A percentile compares a stretch with the other conserved stretches of the same genome.
Evolutionary conservation across 179 eudicot species (phyloP).

Genomic region (Spergularia azorica): DNA sequence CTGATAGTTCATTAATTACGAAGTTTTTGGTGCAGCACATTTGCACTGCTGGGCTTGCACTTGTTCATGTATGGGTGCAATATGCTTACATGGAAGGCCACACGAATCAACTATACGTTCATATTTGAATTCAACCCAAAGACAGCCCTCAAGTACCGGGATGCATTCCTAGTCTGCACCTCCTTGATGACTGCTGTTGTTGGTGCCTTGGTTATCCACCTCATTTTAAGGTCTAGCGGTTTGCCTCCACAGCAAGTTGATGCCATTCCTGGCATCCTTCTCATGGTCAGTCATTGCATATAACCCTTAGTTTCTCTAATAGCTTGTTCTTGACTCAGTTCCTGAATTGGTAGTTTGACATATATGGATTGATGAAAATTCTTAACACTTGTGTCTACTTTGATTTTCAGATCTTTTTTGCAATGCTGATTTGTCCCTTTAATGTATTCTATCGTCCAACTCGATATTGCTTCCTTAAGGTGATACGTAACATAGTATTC

Average conservation of each 20-base stretch:
- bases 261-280: conserved; percentile 72
- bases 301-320: background rate
- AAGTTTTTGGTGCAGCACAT: conserved; percentile 61
- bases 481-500: conserved; percentile 78
- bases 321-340: no score
- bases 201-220: conserved; percentile 79
- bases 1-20: background rate
- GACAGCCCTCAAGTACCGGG: conserved; percentile 79
- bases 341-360: background rate
- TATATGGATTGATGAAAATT: background rate
- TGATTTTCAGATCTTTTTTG: conserved; percentile 44
- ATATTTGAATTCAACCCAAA: conserved; percentile 79
- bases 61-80: conserved; percentile 96
- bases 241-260: conserved; percentile 62
- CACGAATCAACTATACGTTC: conserved; percentile 84
- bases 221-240: conserved; percentile 63
- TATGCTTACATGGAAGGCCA: conserved; percentile 82
- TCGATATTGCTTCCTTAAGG: conserved; percentile 69
- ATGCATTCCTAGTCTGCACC: conserved; percentile 84
- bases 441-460: conserved; percentile 75
- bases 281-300: conserved; percentile 51
- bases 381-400: conserved; percentile 7
- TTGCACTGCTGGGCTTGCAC: conserved; percentile 91
- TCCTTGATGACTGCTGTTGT: conserved; percentile 83
- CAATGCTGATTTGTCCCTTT: conserved; percentile 64